Base-by-base conservation (phyloP, 129 eudicot genomes). In the Heracleum sosnowskyi region DNA sequence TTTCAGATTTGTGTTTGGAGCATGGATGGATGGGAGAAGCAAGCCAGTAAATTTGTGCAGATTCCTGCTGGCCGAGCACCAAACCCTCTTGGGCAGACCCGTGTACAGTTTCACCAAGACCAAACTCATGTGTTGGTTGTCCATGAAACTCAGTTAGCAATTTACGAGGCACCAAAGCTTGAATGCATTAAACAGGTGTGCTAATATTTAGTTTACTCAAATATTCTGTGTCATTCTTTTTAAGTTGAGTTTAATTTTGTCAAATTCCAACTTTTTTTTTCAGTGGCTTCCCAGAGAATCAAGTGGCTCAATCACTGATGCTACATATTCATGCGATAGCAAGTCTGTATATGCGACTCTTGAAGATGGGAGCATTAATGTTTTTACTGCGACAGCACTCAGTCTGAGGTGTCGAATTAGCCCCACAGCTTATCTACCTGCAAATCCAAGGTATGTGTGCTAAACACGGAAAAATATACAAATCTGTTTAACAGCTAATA, bases 291-390 rank as follows among this genome's bases (percentile, higher is more conserved):
- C 92, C 20, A 81, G 42, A 40, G 79, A 71, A 79, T 55, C 75
- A 69, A 41, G 82, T 45, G 88, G 84, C 15, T 44, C 82, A 20
- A 86, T 89, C 37, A 85, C 87, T 20, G 90, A 89, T 79, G 90
- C 90, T 37, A 81, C 88, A 36, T 89, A 80, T 79, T 86, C 92
- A 31, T 84, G 92, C 45, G 88, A 89, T 36, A 85, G 90, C 74
- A 78, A 84, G 70, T 78, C 81, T 22, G 70, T 89, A 47, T 84
- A 70, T 77, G 88, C 80, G 35, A 64, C 81, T 35, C 35, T 69
- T 1, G 88, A 86, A 22, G 90, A 86, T 76, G 90, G 92, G 35
- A 86, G 85, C 66, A 83, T 89, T 40, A 33, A 39, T 40, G 62
- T 89, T 24, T 81, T 89, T 16, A 73, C 81, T 45, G 79, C 90